A percentile compares a stretch with the other conserved stretches of the same genome.
These are phyloP conservation scores for Hippophae rhamnoides DNA, from an alignment of 306 rosid species.

Conservation along the genomic window DNA sequence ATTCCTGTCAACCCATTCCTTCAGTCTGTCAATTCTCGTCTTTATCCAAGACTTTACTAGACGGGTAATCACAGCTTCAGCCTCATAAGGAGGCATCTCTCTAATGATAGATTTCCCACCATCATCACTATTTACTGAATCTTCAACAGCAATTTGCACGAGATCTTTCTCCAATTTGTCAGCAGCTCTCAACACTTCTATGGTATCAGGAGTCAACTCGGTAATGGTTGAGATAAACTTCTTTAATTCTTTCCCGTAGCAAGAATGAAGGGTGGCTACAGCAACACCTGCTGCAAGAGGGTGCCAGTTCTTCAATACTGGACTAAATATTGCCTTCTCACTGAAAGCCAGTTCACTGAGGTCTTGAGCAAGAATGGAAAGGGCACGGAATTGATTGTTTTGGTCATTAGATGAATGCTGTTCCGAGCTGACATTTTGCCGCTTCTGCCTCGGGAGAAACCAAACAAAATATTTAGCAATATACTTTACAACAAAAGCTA, in stretches of 20 bases:
- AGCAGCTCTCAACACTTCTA: conserved; percentile 74
- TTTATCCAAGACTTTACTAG: conserved; percentile 77
- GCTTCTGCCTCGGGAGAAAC: conserved; percentile 48
- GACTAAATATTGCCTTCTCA: conserved; percentile 77
- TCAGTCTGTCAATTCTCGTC: conserved; percentile 72
- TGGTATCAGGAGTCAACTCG: conserved; percentile 74
- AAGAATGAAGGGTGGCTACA: conserved; percentile 77
- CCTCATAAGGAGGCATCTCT: conserved; percentile 97
- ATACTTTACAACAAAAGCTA: conserved; percentile 5
- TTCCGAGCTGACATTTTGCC: conserved; percentile 46
- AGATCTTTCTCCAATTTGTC: conserved; percentile 93
- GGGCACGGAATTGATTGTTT: conserved; percentile 38
- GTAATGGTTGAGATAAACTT: conserved; percentile 42
- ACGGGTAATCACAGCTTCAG: conserved; percentile 58
- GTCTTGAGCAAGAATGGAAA: conserved; percentile 61
- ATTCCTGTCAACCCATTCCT: conserved; percentile 77
- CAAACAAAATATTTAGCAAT: conserved; percentile 28
- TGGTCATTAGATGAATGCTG: conserved; percentile 50
- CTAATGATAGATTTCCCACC: conserved; percentile 85
- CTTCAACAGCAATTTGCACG: conserved; percentile 91
- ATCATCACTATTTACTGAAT: conserved; percentile 88
- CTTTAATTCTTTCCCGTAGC: conserved; percentile 75
- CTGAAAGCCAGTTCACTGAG: conserved; percentile 51
- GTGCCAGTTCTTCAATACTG: conserved; percentile 75
- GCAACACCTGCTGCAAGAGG: conserved; percentile 83